These are phyloP conservation scores for Sarocladium brachiariae DNA, from an alignment of 2,329 filamentous ascomycete species.

Conservation along the genomic window DNA sequence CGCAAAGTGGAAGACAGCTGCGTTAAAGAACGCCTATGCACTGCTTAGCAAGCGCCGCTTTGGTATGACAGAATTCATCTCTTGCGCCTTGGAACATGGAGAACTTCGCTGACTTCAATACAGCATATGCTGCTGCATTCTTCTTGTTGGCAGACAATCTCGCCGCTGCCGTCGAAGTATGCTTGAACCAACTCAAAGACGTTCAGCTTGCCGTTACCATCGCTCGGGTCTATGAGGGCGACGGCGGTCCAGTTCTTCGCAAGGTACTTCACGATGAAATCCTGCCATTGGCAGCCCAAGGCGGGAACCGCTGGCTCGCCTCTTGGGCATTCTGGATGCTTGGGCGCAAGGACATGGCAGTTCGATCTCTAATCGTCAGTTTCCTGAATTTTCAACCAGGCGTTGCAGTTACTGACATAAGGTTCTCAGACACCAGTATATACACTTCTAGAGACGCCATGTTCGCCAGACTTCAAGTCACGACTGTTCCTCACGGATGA, in stretches of 20 bases:
- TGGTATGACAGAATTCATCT: constrained; percentile 35
- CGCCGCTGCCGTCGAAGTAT: constrained; percentile 78
- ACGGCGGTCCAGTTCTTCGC: constrained; percentile 65
- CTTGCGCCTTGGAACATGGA: neutral
- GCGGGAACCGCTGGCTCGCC: constrained; percentile 88
- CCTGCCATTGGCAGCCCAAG: constrained; percentile 65
- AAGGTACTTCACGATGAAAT: constrained; percentile 75
- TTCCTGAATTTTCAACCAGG: neutral
- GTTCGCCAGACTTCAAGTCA: constrained; percentile 62
- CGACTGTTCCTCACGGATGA: constrained; percentile 85
- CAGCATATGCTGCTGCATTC: constrained; percentile 91
- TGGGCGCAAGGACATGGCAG: constrained; percentile 72
- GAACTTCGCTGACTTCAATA: constrained; percentile 29
- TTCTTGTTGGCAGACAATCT: constrained; percentile 85
- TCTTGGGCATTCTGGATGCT: constrained; percentile 97
- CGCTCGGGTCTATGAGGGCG: constrained; percentile 80
- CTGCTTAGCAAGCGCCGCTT: constrained; percentile 86
- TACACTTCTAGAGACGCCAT: constrained; percentile 62
- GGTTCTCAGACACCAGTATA: constrained; percentile 63
- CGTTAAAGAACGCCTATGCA: constrained; percentile 94
- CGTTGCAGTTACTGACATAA: neutral
- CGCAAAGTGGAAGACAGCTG: constrained; percentile 78
- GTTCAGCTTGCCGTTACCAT: constrained; percentile 85
- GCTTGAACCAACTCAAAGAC: constrained; percentile 81
- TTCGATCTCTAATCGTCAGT: constrained; percentile 72